A percentile compares a stretch with the other conserved stretches of the same genome.
Evolutionary conservation across 2,329 filamentous ascomycete species (phyloP).

Genomic region (Parascedosporium putredinis): DNA sequence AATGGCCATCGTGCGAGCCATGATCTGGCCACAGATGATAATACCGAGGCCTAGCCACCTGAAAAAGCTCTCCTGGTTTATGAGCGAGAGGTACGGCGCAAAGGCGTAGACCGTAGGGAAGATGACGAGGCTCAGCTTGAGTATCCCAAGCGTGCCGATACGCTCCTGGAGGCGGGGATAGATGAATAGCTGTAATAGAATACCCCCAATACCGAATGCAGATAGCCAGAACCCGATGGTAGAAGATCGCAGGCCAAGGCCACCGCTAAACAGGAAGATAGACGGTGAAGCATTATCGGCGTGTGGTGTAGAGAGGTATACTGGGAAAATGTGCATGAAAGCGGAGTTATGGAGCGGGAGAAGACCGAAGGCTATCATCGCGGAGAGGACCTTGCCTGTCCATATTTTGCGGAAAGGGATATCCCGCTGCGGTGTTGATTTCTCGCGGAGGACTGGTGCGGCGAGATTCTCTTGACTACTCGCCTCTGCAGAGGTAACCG

Average conservation of each 20-base stretch:
- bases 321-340: conserved; percentile 52
- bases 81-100: conserved; percentile 48
- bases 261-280: conserved; percentile 44
- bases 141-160: conserved; percentile 49
- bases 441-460: neutral
- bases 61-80: conserved; percentile 31
- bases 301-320: conserved; percentile 48
- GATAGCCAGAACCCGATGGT: conserved; percentile 35
- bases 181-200: conserved; percentile 49
- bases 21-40: conserved; percentile 48
- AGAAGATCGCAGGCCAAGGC: conserved; percentile 32
- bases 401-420: conserved; percentile 15
- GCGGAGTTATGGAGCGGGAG: conserved; percentile 54
- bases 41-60: conserved; percentile 45
- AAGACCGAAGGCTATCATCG: conserved; percentile 28
- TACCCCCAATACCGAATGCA: conserved; percentile 49
- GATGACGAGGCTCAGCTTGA: conserved; percentile 44
- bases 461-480: neutral
- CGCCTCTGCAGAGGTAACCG: neutral
- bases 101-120: conserved; percentile 49
- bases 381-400: conserved; percentile 22
- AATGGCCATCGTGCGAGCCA: conserved; percentile 46
- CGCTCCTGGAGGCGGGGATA: conserved; percentile 48
- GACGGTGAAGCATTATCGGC: conserved; percentile 27
- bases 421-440: conserved; percentile 5